phyloP scores from a whole-genome alignment of 2,329 filamentous ascomycete species.

The Fusarium piperis region DNA sequence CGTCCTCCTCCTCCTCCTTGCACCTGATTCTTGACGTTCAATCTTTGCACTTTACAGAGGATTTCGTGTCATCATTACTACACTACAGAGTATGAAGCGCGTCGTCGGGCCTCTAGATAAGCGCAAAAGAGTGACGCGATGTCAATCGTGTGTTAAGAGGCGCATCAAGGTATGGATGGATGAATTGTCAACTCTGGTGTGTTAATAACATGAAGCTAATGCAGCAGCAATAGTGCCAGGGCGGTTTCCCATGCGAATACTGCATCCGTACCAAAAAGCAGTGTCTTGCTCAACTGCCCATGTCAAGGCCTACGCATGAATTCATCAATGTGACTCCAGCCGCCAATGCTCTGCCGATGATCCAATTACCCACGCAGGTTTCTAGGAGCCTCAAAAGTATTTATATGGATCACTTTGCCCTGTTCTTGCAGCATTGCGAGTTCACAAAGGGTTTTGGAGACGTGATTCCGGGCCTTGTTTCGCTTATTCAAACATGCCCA shows the following conservation, averaged over 20 bases:
- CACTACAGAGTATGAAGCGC: constrained; percentile 4
- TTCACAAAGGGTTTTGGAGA: constrained; percentile 27
- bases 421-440: constrained; percentile 28
- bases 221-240: constrained; percentile 32
- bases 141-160: constrained; percentile 38
- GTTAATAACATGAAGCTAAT: neutral
- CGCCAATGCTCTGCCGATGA: no score
- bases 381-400: neutral
- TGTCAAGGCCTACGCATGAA: neutral
- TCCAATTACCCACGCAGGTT: neutral
- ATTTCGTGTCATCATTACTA: neutral
- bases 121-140: constrained; percentile 37
- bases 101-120: constrained; percentile 41
- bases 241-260: constrained; percentile 38
- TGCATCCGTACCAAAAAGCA: constrained; percentile 38
- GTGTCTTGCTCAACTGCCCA: constrained; percentile 23
- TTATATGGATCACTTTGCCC: constrained; percentile 28
- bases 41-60: neutral
- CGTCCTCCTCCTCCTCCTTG: neutral
- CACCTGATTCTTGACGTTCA: neutral
- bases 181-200: neutral
- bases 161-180: constrained; percentile 39
- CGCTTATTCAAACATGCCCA: constrained; percentile 23
- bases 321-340: constrained; percentile 18
- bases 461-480: constrained; percentile 14